Conservation (phyloP, 176 grass and related monocot species). For the Bonia amplexicaulis region DNA sequence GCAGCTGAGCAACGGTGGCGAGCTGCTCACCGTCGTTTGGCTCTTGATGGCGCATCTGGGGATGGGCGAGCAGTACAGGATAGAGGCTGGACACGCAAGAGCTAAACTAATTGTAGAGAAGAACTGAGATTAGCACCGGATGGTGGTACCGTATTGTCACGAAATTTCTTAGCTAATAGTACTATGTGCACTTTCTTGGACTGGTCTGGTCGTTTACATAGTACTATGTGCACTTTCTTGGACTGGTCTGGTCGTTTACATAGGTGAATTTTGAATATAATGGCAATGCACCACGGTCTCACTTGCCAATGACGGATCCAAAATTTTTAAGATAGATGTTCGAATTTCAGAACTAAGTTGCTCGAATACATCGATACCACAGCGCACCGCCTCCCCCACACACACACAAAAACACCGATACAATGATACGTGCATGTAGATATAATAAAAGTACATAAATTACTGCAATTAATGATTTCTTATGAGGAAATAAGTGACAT, state of each 20-base stretch:
- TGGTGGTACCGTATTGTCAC: not conserved
- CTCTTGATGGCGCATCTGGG: constrained; percentile 48
- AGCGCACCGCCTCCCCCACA: too few species aligned
- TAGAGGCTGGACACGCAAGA: constrained; percentile 47
- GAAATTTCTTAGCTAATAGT: not conserved
- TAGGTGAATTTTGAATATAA: not conserved
- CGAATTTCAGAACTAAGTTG: too few species aligned
- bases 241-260: not conserved
- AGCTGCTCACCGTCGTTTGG: constrained; percentile 67
- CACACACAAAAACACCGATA: too few species aligned
- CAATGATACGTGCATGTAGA: too few species aligned
- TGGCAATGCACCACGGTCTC: not conserved
- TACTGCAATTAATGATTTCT: too few species aligned
- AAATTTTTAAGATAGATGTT: too few species aligned
- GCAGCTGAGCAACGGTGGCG: constrained; percentile 56
- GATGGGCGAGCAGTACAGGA: constrained; percentile 43
- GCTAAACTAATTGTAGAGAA: constrained; percentile 46
- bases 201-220: not conserved
- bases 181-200: not conserved
- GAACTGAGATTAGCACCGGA: constrained; percentile 2
- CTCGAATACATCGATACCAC: too few species aligned
- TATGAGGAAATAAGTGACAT: too few species aligned
- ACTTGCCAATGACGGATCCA: too few species aligned
- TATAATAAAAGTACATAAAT: too few species aligned
- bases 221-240: not conserved